These are phyloP conservation scores for Cyberlindnera subsufficiens DNA, from an alignment of 805 yeast genomes.

Conservation along the genomic window DNA sequence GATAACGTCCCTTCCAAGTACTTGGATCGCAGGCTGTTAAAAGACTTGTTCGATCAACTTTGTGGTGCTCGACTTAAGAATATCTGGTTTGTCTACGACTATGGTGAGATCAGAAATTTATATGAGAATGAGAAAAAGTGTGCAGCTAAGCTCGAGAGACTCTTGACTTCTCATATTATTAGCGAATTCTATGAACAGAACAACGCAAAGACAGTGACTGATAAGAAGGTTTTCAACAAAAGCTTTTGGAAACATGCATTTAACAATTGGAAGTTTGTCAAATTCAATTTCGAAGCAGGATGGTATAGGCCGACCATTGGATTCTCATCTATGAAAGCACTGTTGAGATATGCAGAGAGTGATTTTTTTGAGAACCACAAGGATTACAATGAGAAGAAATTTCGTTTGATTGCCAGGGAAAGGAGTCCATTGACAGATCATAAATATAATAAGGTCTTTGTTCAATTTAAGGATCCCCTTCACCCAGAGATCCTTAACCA, in stretches of 20 bases:
- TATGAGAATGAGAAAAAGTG: conserved; percentile 25
- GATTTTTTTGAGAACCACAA: conserved; percentile 7
- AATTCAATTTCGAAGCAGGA: background rate
- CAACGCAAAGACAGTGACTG: background rate
- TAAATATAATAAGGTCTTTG: conserved; percentile 43
- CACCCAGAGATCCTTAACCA: conserved; percentile 65
- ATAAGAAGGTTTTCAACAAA: background rate
- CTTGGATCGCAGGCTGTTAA: conserved; percentile 18
- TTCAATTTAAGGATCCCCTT: conserved; percentile 51
- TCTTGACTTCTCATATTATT: conserved; percentile 30
- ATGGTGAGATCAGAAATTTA: conserved; percentile 28
- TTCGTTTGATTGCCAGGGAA: conserved; percentile 14
- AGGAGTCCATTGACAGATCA: conserved; percentile 21
- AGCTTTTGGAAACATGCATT: conserved; percentile 1
- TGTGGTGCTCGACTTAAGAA: conserved; percentile 44
- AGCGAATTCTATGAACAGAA: conserved; percentile 7
- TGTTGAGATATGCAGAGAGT: background rate
- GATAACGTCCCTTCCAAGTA: conserved; percentile 38
- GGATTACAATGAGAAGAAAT: conserved; percentile 7
- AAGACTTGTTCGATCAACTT: conserved; percentile 21
- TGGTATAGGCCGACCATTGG: background rate
- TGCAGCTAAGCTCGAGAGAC: conserved; percentile 32
- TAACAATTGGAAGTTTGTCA: conserved; percentile 1
- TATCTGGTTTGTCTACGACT: conserved; percentile 55
- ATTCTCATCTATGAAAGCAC: background rate